Evolutionary conservation across 2,329 filamentous ascomycete species (phyloP).

Genomic region (Lecanicillium sp.): DNA sequence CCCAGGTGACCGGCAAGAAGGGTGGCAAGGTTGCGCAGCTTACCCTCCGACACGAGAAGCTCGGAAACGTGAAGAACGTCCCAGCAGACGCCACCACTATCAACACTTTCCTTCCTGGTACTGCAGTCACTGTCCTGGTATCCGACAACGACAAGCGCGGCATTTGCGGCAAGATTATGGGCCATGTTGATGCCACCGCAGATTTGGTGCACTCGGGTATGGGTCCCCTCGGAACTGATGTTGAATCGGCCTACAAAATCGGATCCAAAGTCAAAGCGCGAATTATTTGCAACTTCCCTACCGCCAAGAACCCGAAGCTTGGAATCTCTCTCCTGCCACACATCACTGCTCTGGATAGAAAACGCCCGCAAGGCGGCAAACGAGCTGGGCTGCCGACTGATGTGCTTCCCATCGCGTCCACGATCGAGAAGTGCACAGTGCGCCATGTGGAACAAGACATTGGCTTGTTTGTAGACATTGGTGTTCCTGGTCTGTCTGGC

Average conservation of each 20-base stretch:
- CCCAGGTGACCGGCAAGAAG: conserved; percentile 68
- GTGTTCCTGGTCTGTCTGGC: conserved; percentile 56
- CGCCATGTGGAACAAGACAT: conserved; percentile 71
- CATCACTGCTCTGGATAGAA: conserved; percentile 54
- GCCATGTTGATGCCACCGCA: conserved; percentile 81
- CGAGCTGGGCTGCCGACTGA: conserved; percentile 45
- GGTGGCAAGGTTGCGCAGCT: conserved; percentile 83
- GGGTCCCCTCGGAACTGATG: conserved; percentile 58
- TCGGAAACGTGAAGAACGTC: conserved; percentile 58
- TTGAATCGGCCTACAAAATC: conserved; percentile 72
- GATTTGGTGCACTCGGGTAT: conserved; percentile 84
- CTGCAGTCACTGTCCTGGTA: conserved; percentile 77
- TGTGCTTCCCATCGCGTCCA: conserved; percentile 61
- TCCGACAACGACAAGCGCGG: conserved; percentile 68
- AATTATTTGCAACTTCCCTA: conserved; percentile 80
- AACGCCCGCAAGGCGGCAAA: conserved; percentile 26
- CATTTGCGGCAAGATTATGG: conserved; percentile 85
- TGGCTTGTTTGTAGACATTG: conserved; percentile 72
- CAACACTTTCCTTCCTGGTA: conserved; percentile 84
- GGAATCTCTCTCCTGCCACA: conserved; percentile 87
- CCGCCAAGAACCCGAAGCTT: conserved; percentile 70
- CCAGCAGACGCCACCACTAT: conserved; percentile 76
- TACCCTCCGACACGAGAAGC: conserved; percentile 62
- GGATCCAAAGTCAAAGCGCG: conserved; percentile 80
- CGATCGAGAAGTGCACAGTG: conserved; percentile 71